Conservation (phyloP, 805 yeast species). For the Candida germanica region DNA sequence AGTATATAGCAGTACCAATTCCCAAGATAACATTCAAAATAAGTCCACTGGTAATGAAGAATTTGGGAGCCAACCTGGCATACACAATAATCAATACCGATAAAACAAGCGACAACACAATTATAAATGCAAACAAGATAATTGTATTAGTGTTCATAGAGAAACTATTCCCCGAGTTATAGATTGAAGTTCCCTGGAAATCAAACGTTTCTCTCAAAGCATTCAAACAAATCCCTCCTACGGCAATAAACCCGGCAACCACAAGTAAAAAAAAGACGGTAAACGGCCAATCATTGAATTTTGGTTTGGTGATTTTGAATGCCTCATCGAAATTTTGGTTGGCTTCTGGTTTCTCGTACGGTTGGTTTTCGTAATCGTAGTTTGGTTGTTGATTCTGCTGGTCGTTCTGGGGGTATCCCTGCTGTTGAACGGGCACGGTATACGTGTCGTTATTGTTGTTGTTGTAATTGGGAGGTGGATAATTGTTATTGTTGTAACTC, state of each 20-base stretch:
- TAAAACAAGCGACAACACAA: conserved; percentile 56
- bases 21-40: conserved; percentile 65
- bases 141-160: conserved; percentile 74
- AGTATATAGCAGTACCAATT: conserved; percentile 73
- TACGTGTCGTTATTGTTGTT: no score
- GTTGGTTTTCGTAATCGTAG: conserved; percentile 25
- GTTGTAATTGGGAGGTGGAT: conserved; percentile 7
- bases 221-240: conserved; percentile 65
- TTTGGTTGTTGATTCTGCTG: conserved; percentile 16
- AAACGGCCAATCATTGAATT: conserved; percentile 70
- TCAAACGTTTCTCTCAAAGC: conserved; percentile 58
- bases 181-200: conserved; percentile 62
- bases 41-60: conserved; percentile 68
- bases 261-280: conserved; percentile 47
- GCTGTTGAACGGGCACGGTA: conserved; percentile 16
- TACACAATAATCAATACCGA: conserved; percentile 53
- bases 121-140: conserved; percentile 63
- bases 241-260: conserved; percentile 63
- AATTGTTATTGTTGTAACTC: conserved; percentile 11
- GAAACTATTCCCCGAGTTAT: conserved; percentile 49
- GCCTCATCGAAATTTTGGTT: conserved; percentile 57
- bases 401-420: conserved; percentile 4
- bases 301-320: conserved; percentile 62
- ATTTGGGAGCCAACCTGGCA: conserved; percentile 63
- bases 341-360: conserved; percentile 30